A percentile compares a stretch with the other conserved stretches of the same genome.
These are phyloP conservation scores for Kodamaea fukazawae DNA, from an alignment of 805 yeast species.

Conservation along the genomic window DNA sequence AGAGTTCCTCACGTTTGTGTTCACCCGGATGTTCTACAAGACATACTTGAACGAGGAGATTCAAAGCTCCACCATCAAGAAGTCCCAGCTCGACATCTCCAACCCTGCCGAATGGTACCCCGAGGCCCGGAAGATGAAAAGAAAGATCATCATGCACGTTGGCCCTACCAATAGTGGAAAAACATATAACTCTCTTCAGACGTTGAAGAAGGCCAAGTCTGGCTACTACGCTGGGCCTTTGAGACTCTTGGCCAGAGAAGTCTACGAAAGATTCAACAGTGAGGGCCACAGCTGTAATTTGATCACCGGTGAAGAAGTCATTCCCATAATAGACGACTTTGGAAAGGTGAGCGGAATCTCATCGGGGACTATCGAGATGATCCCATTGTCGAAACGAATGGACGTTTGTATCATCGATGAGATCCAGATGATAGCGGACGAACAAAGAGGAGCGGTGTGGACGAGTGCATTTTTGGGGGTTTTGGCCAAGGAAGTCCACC, in stretches of 20 bases:
- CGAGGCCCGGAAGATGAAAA: constrained; percentile 70
- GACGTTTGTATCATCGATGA: constrained; percentile 94
- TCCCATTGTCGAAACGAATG: constrained; percentile 60
- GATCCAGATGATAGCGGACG: constrained; percentile 89
- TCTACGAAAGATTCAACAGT: constrained; percentile 73
- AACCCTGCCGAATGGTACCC: constrained; percentile 70
- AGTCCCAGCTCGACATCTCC: constrained; percentile 23
- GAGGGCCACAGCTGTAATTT: constrained; percentile 75
- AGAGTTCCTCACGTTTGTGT: constrained; percentile 21
- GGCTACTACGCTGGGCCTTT: constrained; percentile 97
- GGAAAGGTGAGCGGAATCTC: constrained; percentile 76
- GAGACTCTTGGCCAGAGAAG: constrained; percentile 85
- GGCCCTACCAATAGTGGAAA: constrained; percentile 99
- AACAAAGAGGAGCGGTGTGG: constrained; percentile 89
- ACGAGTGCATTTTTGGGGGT: constrained; percentile 86
- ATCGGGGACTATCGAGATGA: constrained; percentile 93
- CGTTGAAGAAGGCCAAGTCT: constrained; percentile 58
- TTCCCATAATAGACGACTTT: constrained; percentile 61
- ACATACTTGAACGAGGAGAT: constrained; percentile 16
- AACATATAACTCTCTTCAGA: constrained; percentile 76
- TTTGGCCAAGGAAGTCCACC: constrained; percentile 77
- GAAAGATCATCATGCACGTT: constrained; percentile 86
- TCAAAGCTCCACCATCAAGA: constrained; percentile 1
- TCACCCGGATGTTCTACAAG: constrained; percentile 25
- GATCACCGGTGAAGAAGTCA: constrained; percentile 93